These are phyloP conservation scores for Coniochaeta hoffmannii DNA, from an alignment of 2,329 filamentous ascomycete genomes.

Conservation along the genomic window DNA sequence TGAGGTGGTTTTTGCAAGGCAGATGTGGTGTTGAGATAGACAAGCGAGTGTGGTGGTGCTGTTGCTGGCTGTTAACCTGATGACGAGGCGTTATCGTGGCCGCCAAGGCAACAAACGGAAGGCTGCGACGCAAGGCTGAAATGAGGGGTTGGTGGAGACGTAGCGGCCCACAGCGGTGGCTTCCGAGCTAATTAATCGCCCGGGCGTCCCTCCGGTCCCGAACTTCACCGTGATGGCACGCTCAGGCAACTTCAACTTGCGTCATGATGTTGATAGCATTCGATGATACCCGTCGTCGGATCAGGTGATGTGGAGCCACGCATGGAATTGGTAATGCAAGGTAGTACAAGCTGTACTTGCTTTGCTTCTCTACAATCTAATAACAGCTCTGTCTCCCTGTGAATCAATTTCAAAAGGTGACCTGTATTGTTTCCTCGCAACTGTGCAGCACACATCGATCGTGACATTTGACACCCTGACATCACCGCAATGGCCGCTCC, in stretches of 20 bases:
- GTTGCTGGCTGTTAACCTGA: not conserved
- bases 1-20: not conserved
- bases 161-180: not conserved
- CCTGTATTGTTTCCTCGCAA: no score
- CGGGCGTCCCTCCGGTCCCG: not conserved
- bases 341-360: not conserved
- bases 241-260: not conserved
- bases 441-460: no score
- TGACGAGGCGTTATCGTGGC: not conserved
- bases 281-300: not conserved
- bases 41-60: not conserved
- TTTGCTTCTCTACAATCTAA: not conserved
- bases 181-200: not conserved
- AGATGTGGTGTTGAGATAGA: not conserved
- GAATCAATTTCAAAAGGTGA: not conserved
- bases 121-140: not conserved
- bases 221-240: not conserved
- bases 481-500: slow-evolving; percentile 10
- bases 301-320: not conserved
- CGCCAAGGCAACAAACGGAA: not conserved
- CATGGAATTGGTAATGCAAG: not conserved
- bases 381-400: no score
- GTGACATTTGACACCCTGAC: not conserved
- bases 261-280: not conserved
- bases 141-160: not conserved